phyloP scores from a whole-genome alignment of 1,139 yeast species.

The Candida sp. region DNA sequence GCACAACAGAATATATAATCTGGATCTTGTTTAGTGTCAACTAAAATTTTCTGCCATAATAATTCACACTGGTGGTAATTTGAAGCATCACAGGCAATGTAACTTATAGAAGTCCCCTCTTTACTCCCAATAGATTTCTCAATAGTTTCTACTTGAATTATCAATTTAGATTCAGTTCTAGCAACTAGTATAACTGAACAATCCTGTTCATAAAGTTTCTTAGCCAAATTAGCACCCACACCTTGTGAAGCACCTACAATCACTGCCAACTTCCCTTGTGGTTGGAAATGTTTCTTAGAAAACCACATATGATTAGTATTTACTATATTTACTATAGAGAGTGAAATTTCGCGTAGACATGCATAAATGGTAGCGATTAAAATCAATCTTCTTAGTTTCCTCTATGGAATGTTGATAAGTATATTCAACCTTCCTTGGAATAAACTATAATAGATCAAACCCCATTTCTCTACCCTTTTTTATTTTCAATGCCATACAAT shows the following conservation, averaged over 20 bases:
- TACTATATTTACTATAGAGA: too few species aligned
- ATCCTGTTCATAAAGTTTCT: slow-evolving; percentile 49
- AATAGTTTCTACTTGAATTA: slow-evolving; percentile 45
- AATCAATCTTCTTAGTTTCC: too few species aligned
- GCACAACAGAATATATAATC: slow-evolving; percentile 85
- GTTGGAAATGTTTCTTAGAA: slow-evolving; percentile 23
- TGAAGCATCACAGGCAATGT: slow-evolving; percentile 66
- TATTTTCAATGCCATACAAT: too few species aligned
- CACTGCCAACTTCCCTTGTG: slow-evolving; percentile 58
- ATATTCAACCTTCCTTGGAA: too few species aligned
- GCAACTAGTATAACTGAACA: slow-evolving; percentile 75
- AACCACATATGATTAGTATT: too few species aligned
- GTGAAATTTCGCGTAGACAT: too few species aligned
- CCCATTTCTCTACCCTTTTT: too few species aligned
- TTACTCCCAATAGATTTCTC: slow-evolving; percentile 13
- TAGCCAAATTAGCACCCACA: slow-evolving; percentile 78
- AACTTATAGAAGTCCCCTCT: slow-evolving; percentile 34
- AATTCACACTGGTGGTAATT: slow-evolving; percentile 45
- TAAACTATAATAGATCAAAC: too few species aligned
- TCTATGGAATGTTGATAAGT: too few species aligned
- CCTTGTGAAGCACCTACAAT: slow-evolving; percentile 97
- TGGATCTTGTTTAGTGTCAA: slow-evolving; percentile 38
- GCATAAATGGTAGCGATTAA: too few species aligned
- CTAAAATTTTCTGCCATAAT: slow-evolving; percentile 28
- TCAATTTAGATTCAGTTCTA: slow-evolving; percentile 59